A percentile compares a stretch with the other conserved stretches of the same genome.
Evolutionary conservation across 225 moss, liverwort and hornwort species (phyloP).

Genomic region (Polytrichum commune): DNA sequence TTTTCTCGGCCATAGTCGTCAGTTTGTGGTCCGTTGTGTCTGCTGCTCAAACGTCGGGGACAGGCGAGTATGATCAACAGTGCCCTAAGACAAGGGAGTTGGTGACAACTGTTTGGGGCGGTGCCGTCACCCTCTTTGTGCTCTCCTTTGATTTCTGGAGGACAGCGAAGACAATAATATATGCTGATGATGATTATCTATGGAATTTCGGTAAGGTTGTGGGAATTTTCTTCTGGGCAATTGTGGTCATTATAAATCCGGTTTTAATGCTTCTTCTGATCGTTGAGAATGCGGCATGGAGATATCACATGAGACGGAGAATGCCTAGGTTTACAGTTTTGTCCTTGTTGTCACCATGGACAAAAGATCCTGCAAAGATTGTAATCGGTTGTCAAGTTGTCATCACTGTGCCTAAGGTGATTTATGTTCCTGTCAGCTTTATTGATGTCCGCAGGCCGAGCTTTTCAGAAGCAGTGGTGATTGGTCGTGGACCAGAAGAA

Average conservation of each 20-base stretch:
- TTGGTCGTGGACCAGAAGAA: neutral
- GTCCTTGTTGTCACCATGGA: neutral
- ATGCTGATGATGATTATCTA: too few species aligned
- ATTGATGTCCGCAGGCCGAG: neutral
- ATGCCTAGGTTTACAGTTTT: too few species aligned
- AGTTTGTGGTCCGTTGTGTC: too few species aligned
- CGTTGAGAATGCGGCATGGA: neutral
- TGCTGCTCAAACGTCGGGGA: too few species aligned
- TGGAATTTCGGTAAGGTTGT: too few species aligned
- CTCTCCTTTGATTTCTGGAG: neutral
- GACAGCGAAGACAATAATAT: too few species aligned
- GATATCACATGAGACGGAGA: neutral
- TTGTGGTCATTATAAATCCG: too few species aligned
- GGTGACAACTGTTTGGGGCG: neutral
- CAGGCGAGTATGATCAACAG: too few species aligned
- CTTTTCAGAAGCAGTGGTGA: neutral
- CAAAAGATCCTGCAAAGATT: neutral
- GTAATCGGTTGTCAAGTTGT: neutral
- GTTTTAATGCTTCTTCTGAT: neutral
- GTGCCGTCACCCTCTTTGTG: neutral
- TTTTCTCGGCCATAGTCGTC: too few species aligned
- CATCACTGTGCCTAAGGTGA: neutral
- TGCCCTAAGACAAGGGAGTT: neutral
- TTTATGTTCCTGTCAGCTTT: neutral
- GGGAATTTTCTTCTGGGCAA: too few species aligned